phyloP scores from a whole-genome alignment of 306 rosid species.

The Luffa aegyptiaca region DNA sequence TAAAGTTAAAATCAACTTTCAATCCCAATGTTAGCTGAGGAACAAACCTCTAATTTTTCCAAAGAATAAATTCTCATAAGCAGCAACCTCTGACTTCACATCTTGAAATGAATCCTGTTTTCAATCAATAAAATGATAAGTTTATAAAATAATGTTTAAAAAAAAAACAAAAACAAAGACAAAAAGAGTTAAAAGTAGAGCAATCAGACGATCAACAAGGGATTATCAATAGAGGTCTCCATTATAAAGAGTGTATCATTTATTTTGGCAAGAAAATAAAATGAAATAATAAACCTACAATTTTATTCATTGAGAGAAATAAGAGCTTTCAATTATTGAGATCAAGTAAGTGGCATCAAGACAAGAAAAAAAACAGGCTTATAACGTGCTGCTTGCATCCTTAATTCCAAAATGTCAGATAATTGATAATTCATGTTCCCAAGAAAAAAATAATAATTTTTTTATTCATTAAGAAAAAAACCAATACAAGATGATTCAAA shows the following conservation, averaged over 20 bases:
- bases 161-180: neutral
- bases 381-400: neutral
- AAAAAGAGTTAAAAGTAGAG: neutral
- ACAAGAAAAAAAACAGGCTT: neutral
- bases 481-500: neutral
- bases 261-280: neutral
- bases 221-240: neutral
- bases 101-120: conserved; percentile 47
- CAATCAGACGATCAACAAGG: neutral
- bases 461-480: neutral
- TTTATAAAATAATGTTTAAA: neutral
- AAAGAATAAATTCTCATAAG: conserved; percentile 47
- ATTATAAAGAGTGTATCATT: neutral
- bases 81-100: conserved; percentile 45
- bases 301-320: neutral
- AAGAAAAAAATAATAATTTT: neutral
- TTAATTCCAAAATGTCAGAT: neutral
- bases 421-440: neutral
- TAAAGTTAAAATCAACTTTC: neutral
- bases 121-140: conserved; percentile 5
- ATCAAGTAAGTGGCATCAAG: neutral
- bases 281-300: neutral
- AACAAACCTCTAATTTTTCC: conserved; percentile 68
- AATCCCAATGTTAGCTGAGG: neutral
- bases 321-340: neutral